Percentiles rank a stretch among this genome's conserved stretches.
Evolutionary conservation across 148 eudicot genomes (phyloP).

Genomic region (Amaranthus palmeri): DNA sequence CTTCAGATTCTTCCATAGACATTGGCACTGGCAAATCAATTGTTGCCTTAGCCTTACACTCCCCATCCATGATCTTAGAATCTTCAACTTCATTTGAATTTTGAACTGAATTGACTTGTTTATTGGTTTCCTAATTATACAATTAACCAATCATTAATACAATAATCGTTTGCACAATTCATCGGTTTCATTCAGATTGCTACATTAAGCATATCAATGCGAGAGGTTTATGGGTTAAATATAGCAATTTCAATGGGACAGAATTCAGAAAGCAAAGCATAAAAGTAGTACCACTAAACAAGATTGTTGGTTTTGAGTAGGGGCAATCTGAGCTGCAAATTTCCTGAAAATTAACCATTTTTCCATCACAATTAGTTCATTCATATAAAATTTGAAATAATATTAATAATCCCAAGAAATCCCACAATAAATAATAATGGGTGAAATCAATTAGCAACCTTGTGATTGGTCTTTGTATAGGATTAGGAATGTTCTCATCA

Average conservation of each 20-base stretch:
- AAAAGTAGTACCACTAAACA: conserved; percentile 17
- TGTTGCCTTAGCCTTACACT: conserved; percentile 10
- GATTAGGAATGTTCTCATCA: conserved; percentile 32
- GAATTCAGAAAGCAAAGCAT: not conserved
- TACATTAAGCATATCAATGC: too few species aligned
- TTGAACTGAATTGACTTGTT: conserved; percentile 23
- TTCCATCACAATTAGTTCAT: conserved; percentile 5
- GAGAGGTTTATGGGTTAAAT: too few species aligned
- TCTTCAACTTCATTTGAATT: conserved; percentile 32
- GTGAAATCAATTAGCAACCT: conserved; percentile 23
- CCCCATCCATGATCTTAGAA: conserved; percentile 31
- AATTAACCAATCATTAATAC: not conserved
- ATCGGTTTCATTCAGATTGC: too few species aligned
- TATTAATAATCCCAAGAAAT: too few species aligned
- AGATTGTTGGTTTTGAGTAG: conserved; percentile 21
- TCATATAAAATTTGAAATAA: too few species aligned
- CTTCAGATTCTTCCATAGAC: conserved; percentile 38
- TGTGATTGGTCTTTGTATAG: conserved; percentile 42
- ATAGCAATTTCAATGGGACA: not conserved
- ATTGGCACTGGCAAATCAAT: conserved; percentile 44
- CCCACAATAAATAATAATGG: not conserved
- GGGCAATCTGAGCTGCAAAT: conserved; percentile 35
- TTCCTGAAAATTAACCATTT: conserved; percentile 27
- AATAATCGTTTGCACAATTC: not conserved
- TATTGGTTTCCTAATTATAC: conserved; percentile 27